Conservation (phyloP, 805 yeast species). For the Isabelozyma gotoi region DNA sequence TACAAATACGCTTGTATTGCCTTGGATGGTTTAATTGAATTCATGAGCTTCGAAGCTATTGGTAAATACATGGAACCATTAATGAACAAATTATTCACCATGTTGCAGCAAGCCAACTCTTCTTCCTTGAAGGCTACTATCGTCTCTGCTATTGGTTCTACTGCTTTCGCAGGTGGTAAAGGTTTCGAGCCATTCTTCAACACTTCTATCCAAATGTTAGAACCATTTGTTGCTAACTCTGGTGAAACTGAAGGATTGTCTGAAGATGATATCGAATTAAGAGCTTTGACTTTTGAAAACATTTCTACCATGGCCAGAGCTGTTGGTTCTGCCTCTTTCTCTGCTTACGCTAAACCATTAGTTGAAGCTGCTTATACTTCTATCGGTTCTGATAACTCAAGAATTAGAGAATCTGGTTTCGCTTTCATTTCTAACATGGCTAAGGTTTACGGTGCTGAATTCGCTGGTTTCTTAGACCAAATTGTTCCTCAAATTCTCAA, state of each 20-base stretch:
- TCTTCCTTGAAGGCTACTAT: constrained; percentile 76
- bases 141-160: constrained; percentile 95
- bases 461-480: constrained; percentile 79
- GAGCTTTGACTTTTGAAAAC: constrained; percentile 91
- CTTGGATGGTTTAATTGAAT: constrained; percentile 88
- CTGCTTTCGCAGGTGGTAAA: constrained; percentile 93
- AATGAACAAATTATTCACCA: constrained; percentile 82
- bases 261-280: constrained; percentile 87
- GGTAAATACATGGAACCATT: constrained; percentile 79
- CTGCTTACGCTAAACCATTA: constrained; percentile 81
- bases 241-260: constrained; percentile 72
- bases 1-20: constrained; percentile 91
- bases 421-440: constrained; percentile 93
- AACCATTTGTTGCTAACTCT: constrained; percentile 73
- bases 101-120: constrained; percentile 74
- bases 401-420: constrained; percentile 93
- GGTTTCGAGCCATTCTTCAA: constrained; percentile 84
- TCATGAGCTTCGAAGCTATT: constrained; percentile 84
- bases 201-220: constrained; percentile 75
- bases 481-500: constrained; percentile 81
- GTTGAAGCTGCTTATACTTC: constrained; percentile 85
- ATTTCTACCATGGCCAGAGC: constrained; percentile 95
- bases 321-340: constrained; percentile 87
- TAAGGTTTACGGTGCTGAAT: constrained; percentile 88
- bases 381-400: constrained; percentile 70